Percentiles rank a stretch among this genome's conserved stretches.
These are phyloP conservation scores for Pezicula neosporulosa DNA, from an alignment of 2,329 filamentous ascomycete genomes.

Conservation along the genomic window DNA sequence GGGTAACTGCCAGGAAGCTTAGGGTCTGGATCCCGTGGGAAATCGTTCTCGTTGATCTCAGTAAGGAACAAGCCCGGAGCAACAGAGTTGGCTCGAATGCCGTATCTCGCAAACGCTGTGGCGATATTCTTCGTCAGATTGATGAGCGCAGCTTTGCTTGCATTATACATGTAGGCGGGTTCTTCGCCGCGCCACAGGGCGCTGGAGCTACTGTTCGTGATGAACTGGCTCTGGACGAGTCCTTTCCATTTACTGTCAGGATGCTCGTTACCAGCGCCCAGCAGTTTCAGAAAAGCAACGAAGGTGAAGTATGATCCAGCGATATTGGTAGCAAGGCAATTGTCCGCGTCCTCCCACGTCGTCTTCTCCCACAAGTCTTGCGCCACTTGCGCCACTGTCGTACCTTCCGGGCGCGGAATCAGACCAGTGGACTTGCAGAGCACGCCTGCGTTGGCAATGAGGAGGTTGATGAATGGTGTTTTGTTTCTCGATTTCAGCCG, in stretches of 20 bases:
- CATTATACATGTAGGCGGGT: constrained; percentile 29
- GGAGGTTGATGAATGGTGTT: constrained; percentile 56
- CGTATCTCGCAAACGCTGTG: constrained; percentile 1
- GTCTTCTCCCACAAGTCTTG: no score
- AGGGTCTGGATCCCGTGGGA: no score
- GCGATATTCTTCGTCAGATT: constrained; percentile 31
- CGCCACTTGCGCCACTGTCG: no score
- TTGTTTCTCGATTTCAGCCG: constrained; percentile 41
- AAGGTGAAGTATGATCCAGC: no score
- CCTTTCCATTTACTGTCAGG: background rate
- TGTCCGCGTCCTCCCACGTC: no score
- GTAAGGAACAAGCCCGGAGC: constrained; percentile 61
- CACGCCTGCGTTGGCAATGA: constrained; percentile 54
- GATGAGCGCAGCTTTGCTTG: constrained; percentile 39
- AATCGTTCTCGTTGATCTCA: constrained; percentile 39
- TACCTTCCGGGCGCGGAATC: no score
- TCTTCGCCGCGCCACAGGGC: no score
- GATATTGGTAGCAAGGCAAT: no score
- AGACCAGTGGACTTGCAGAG: no score
- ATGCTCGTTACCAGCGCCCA: constrained; percentile 1
- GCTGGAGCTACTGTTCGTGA: constrained; percentile 1
- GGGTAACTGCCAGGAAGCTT: background rate
- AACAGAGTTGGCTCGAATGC: constrained; percentile 42
- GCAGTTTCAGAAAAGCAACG: constrained; percentile 2
- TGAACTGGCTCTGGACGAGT: constrained; percentile 1